Percentiles rank a stretch among this genome's conserved stretches.
phyloP scores from a whole-genome alignment of 441 rosid genomes.

The Corymbia citriodora region DNA sequence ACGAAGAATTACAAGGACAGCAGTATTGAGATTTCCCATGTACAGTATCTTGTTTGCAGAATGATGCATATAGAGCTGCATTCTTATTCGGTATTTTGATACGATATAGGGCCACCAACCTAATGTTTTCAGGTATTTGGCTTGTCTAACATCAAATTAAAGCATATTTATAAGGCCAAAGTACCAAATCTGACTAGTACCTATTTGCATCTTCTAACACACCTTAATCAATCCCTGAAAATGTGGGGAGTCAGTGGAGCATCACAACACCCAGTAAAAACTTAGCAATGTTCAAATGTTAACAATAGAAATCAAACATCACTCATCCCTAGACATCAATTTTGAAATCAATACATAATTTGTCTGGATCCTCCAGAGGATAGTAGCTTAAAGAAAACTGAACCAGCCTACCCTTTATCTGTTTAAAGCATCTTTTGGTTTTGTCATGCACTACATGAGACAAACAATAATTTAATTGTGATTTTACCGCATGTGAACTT shows the following conservation, averaged over 20 bases:
- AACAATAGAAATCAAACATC: neutral
- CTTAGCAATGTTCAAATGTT: neutral
- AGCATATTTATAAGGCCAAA: neutral
- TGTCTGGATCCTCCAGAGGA: neutral
- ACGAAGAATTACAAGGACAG: neutral
- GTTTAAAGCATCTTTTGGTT: neutral
- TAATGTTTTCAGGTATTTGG: neutral
- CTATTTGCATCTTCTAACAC: neutral
- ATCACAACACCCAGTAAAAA: neutral
- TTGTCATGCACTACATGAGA: neutral
- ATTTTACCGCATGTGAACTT: neutral
- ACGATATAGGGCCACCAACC: neutral
- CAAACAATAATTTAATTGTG: neutral
- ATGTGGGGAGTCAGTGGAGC: neutral
- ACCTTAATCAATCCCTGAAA: neutral
- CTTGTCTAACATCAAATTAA: neutral
- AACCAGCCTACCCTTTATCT: neutral
- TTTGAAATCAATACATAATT: neutral
- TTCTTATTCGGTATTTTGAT: neutral
- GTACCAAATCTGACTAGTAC: neutral
- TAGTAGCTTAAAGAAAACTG: neutral
- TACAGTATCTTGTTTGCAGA: neutral
- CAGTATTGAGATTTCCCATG: neutral
- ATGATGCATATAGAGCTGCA: neutral
- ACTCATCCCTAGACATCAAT: neutral